Evolutionary conservation across 2,329 filamentous ascomycete species (phyloP), one percentile per base, ranked within the genome.

Genomic region (Magnaporthales sp.): DNA sequence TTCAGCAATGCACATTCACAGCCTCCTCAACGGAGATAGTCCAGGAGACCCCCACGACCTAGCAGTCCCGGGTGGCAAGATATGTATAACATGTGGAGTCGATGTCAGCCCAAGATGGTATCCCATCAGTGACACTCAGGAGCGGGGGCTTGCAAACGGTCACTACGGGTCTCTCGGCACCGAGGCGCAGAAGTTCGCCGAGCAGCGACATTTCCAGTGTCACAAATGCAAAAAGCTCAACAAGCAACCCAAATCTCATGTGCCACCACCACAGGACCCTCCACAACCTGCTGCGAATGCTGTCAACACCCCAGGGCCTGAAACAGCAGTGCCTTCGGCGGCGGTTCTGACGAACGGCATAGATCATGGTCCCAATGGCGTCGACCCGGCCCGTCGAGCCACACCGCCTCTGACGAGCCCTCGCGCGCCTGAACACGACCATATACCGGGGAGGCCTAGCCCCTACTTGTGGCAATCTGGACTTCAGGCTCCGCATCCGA

Each of bases 101-200:
- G 89, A 93, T 73, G 84, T 89, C 64, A 92, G 89, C 71, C 91
- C 90, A 4, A 89, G 85, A 72, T 93, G 90, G 90, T 90, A 89
- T 83, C 79, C 84, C 3, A 83, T 86, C 66, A 80, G 85, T 70
- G 78, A 81, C 69, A 74, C 74, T 0, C 81, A 85, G 69, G 83
- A 84, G 72, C 84, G 78, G 64, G 80, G 79, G 70, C 78, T 84
- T 60, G 81, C 76, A 62, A 86, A 84, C 70, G 85, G 82, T 6
- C 80, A 83, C 70, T 76, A 80, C 30, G 83, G 81, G 60, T 76
- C 74, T 58, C 76, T 85, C 65, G 83, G 84, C 62, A 78, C 79
- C n/a, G 84, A 87, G 72, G 84, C 84, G 7, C 80, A 82, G 71
- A 86, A 83, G 73, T 87, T 86, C 72, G 79, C 86, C 60, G 82